Evolutionary conservation across 345 rosid species (phyloP).

Genomic region (Eucalyptus globulus): DNA sequence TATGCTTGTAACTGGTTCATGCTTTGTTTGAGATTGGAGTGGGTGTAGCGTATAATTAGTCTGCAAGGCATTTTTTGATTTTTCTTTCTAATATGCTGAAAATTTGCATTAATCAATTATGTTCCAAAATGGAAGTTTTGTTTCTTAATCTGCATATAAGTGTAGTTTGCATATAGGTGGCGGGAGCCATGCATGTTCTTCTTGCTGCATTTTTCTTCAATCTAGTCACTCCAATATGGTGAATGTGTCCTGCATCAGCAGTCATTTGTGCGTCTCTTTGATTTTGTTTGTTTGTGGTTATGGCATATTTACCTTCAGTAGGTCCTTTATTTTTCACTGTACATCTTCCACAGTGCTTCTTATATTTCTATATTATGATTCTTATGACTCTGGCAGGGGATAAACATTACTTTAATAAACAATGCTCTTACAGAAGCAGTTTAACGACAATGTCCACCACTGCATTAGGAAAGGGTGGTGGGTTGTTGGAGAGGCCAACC

Average conservation of each 20-base stretch:
- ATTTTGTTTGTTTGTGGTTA: neutral
- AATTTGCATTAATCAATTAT: neutral
- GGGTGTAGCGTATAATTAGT: neutral
- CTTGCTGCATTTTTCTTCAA: neutral
- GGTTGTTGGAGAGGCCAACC: conserved; percentile 12
- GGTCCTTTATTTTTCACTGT: neutral
- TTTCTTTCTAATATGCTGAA: neutral
- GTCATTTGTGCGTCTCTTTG: neutral
- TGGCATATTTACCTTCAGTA: neutral
- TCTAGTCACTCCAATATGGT: neutral
- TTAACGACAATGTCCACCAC: neutral
- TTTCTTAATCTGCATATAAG: neutral
- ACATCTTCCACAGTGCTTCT: neutral
- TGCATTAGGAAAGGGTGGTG: conserved; percentile 12
- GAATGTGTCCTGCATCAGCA: neutral
- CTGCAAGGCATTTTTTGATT: neutral
- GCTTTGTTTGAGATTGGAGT: neutral
- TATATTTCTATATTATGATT: neutral
- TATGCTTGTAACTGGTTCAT: neutral
- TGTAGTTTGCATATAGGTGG: neutral
- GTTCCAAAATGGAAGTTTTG: neutral
- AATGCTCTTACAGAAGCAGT: neutral
- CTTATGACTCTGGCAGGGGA: neutral
- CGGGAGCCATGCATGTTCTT: neutral
- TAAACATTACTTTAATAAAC: neutral